Conservation (phyloP, 768 basidiomycete genomes). For the Serendipita sp. region DNA sequence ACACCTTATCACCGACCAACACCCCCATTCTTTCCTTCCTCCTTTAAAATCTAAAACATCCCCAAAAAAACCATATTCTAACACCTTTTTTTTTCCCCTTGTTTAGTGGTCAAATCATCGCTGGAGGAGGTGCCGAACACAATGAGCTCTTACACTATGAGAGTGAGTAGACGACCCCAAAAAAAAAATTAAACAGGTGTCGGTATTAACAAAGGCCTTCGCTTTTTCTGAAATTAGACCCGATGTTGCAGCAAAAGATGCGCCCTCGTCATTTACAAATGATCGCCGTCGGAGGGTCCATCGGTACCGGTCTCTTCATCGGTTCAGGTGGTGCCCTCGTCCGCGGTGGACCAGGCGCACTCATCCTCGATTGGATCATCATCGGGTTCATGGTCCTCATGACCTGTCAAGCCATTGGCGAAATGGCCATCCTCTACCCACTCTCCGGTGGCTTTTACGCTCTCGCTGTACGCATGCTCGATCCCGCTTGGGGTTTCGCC, state of each 20-base stretch:
- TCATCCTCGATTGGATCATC: constrained; percentile 19
- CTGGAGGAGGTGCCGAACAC: neutral
- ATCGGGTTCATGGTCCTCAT: constrained; percentile 14
- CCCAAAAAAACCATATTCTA: neutral
- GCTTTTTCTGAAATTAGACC: constrained; percentile 2
- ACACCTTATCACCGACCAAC: too few species aligned
- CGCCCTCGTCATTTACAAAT: constrained; percentile 13
- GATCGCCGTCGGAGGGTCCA: constrained; percentile 6
- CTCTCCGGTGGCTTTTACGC: constrained; percentile 14
- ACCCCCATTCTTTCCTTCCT: neutral
- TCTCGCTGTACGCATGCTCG: neutral
- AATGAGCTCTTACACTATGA: neutral
- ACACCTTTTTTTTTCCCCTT: neutral
- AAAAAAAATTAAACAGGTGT: constrained; percentile 10
- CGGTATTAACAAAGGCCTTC: constrained; percentile 7
- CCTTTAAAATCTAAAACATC: neutral
- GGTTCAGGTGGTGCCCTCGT: constrained; percentile 17
- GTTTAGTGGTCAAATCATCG: neutral
- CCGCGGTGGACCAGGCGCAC: constrained; percentile 18
- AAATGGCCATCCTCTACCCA: constrained; percentile 20
- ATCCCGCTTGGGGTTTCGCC: neutral
- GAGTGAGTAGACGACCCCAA: constrained; percentile 1
- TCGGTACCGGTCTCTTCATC: constrained; percentile 20
- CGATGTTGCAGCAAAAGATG: constrained; percentile 21
- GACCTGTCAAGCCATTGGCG: neutral